A percentile compares a stretch with the other conserved stretches of the same genome.
Evolutionary conservation across 352 stramenopile genomes (phyloP).

Genomic region (Nothophytophthora sp.): DNA sequence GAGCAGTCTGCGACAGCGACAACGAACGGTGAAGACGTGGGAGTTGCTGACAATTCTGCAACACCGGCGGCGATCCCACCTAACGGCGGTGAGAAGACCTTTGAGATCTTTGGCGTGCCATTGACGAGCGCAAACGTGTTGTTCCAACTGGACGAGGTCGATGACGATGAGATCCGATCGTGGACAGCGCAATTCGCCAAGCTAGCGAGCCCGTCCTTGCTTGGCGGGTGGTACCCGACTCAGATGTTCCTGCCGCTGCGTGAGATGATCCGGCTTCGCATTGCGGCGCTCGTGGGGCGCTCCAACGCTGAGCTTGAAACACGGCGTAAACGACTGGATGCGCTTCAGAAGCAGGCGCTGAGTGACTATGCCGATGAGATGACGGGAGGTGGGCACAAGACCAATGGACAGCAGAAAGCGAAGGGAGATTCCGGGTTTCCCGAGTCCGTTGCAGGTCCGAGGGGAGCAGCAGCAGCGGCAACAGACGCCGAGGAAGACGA

Average conservation of each 20-base stretch:
- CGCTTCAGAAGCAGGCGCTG: constrained; percentile 74
- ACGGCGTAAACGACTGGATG: constrained; percentile 63
- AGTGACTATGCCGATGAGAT: constrained; percentile 57
- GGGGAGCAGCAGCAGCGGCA: constrained; percentile 16
- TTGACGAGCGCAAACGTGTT: constrained; percentile 71
- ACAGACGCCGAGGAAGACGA: constrained; percentile 37
- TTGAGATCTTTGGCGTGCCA: constrained; percentile 75
- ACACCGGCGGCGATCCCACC: background rate
- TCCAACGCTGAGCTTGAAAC: constrained; percentile 71
- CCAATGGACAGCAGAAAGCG: constrained; percentile 20
- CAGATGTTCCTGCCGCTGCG: constrained; percentile 81
- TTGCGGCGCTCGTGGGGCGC: constrained; percentile 68
- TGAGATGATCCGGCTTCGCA: constrained; percentile 76
- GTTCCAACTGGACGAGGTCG: constrained; percentile 77
- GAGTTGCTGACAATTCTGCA: constrained; percentile 4
- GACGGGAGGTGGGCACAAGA: constrained; percentile 11
- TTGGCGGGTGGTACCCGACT: constrained; percentile 77
- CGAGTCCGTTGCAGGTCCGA: constrained; percentile 6
- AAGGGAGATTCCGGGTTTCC: constrained; percentile 1
- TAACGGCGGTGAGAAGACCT: constrained; percentile 33
- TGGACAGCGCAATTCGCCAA: constrained; percentile 57
- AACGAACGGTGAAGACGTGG: constrained; percentile 23
- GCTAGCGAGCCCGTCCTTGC: constrained; percentile 48
- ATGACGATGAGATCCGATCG: constrained; percentile 56
- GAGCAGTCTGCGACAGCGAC: constrained; percentile 21